A percentile compares a stretch with the other conserved stretches of the same genome.
These are phyloP conservation scores for Phytophthora hybrid DNA, from an alignment of 352 stramenopile species.

Conservation along the genomic window DNA sequence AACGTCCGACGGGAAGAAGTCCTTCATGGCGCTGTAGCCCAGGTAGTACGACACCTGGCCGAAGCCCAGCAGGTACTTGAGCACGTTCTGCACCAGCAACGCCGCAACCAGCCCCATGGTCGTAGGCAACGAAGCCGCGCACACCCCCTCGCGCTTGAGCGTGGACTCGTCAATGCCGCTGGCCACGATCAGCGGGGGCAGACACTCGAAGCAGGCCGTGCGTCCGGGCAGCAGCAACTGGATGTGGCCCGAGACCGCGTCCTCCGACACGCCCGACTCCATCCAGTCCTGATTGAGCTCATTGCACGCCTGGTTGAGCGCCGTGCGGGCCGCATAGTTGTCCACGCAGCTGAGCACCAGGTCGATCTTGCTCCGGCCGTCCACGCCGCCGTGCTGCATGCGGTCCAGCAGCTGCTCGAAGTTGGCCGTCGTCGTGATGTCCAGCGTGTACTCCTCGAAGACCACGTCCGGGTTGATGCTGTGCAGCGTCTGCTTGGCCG, in stretches of 20 bases:
- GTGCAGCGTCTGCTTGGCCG: constrained; percentile 87
- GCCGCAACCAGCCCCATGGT: constrained; percentile 91
- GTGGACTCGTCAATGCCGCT: constrained; percentile 88
- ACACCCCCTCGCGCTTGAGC: constrained; percentile 90
- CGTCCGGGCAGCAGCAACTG: constrained; percentile 86
- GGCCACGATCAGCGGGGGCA: constrained; percentile 88
- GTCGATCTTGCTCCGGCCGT: constrained; percentile 67
- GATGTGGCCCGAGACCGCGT: constrained; percentile 91
- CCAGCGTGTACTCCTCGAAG: constrained; percentile 88
- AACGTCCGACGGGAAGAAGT: constrained; percentile 87
- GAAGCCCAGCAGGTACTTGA: constrained; percentile 90
- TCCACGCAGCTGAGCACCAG: constrained; percentile 91
- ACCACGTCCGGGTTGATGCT: constrained; percentile 92
- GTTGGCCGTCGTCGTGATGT: constrained; percentile 88
- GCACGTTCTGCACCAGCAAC: constrained; percentile 88
- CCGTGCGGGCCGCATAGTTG: constrained; percentile 90
- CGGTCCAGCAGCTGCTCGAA: constrained; percentile 88
- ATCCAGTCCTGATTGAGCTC: constrained; percentile 90
- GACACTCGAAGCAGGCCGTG: constrained; percentile 91
- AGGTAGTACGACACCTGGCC: constrained; percentile 91
- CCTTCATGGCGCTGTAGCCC: constrained; percentile 88
- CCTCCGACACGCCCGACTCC: constrained; percentile 92
- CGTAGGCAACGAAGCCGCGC: constrained; percentile 88
- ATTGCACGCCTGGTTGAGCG: constrained; percentile 90
- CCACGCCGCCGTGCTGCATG: constrained; percentile 73